Evolutionary conservation across 2,329 filamentous ascomycete species (phyloP).

Genomic region (Stemphylium vesicarium): DNA sequence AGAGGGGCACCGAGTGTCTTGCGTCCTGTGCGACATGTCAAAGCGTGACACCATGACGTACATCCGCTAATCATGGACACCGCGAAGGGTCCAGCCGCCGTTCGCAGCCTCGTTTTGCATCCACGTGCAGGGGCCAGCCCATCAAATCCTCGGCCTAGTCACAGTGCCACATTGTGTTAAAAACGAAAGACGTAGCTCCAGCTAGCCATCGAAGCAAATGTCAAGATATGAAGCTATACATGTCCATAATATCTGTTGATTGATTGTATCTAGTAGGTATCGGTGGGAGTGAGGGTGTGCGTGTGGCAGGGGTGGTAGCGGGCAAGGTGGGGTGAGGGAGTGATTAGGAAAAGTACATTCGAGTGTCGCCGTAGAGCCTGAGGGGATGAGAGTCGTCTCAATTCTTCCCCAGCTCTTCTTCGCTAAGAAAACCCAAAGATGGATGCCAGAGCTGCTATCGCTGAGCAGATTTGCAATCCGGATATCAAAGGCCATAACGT

Average conservation of each 20-base stretch:
- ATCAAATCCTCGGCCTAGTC: neutral
- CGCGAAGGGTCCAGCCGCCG: constrained; percentile 6
- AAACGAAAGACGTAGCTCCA: too few species aligned
- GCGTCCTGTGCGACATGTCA: constrained; percentile 10
- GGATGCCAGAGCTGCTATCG: constrained; percentile 38
- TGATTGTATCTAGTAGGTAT: constrained; percentile 17
- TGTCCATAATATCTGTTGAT: constrained; percentile 14
- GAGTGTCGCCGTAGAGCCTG: constrained; percentile 9
- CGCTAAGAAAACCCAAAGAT: constrained; percentile 24
- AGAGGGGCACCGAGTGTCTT: neutral
- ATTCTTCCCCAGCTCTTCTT: constrained; percentile 23
- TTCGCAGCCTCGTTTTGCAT: constrained; percentile 13
- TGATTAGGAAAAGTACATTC: constrained; percentile 23
- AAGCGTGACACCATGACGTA: constrained; percentile 16
- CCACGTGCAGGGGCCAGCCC: neutral
- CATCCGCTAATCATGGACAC: constrained; percentile 6
- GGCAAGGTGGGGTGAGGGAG: constrained; percentile 20
- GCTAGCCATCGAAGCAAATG: too few species aligned
- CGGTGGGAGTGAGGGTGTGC: constrained; percentile 14
- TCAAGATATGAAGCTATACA: neutral
- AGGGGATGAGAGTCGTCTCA: constrained; percentile 22
- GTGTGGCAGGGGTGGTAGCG: constrained; percentile 9
- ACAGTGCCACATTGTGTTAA: too few species aligned
- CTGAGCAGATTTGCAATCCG: constrained; percentile 45
- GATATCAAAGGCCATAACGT: constrained; percentile 51